phyloP scores from a whole-genome alignment of 2,329 filamentous ascomycete genomes.

The Aureobasidium sp. region DNA sequence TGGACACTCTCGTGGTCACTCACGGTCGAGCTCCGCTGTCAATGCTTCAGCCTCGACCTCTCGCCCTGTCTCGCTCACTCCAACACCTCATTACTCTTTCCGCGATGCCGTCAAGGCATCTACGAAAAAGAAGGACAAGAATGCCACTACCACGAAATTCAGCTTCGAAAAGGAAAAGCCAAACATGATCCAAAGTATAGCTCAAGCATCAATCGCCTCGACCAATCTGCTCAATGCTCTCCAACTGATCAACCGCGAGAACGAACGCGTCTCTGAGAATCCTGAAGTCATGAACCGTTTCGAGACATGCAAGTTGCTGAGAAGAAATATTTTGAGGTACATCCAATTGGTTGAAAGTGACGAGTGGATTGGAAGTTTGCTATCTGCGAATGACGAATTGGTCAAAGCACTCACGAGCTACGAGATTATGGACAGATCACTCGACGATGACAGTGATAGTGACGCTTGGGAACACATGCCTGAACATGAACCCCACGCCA shows the following conservation, averaged over 20 bases:
- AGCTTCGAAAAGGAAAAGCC: constrained; percentile 83
- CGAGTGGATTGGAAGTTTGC: constrained; percentile 81
- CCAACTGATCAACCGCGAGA: constrained; percentile 85
- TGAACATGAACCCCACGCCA: constrained; percentile 8
- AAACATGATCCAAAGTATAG: constrained; percentile 79
- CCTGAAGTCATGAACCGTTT: constrained; percentile 67
- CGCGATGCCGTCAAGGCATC: constrained; percentile 23
- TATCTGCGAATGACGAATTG: constrained; percentile 94
- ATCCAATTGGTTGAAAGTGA: constrained; percentile 89
- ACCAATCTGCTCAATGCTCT: constrained; percentile 84
- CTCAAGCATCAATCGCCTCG: constrained; percentile 80
- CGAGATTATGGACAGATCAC: constrained; percentile 83
- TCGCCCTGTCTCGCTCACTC: constrained; percentile 28
- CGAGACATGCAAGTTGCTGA: constrained; percentile 76
- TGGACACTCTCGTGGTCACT: constrained; percentile 25
- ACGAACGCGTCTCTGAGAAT: constrained; percentile 81
- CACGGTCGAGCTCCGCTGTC: constrained; percentile 15
- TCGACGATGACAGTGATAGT: constrained; percentile 64
- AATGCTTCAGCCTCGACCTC: constrained; percentile 29
- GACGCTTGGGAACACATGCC: constrained; percentile 46
- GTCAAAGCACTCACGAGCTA: constrained; percentile 89
- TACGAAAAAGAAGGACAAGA: constrained; percentile 41
- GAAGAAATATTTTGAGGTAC: constrained; percentile 80
- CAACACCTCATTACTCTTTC: constrained; percentile 22
- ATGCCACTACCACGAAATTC: constrained; percentile 55